Conservation (phyloP, 495 filamentous ascomycete genomes). For the Penicillium diatomitis region DNA sequence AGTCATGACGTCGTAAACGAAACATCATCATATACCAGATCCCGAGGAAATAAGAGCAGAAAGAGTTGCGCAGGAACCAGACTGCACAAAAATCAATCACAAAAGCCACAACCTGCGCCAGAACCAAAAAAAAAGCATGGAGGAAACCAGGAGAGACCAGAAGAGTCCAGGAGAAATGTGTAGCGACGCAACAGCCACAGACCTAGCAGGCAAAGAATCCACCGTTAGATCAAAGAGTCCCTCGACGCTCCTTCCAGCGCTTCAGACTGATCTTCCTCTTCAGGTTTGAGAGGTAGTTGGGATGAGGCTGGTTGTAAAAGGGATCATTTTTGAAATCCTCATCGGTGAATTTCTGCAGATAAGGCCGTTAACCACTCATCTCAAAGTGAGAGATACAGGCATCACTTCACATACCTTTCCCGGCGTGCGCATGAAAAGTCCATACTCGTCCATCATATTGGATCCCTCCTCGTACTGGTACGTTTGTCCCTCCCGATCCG, state of each 20-base stretch:
- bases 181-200: not conserved
- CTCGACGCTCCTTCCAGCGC: constrained; percentile 25
- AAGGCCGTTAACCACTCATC: not conserved
- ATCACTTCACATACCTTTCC: constrained; percentile 19
- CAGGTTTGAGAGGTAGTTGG: constrained; percentile 26
- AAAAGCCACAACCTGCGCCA: too few relatives aligned
- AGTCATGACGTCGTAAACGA: too few relatives aligned
- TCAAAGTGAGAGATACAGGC: not conserved
- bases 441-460: constrained; percentile 68
- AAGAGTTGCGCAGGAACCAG: too few relatives aligned
- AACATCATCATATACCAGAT: too few relatives aligned
- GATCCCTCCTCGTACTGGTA: constrained; percentile 80
- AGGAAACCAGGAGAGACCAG: too few relatives aligned
- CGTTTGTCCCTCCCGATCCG: constrained; percentile 53
- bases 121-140: too few relatives aligned
- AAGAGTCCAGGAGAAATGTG: not conserved
- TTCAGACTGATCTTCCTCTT: constrained; percentile 26
- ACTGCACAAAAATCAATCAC: too few relatives aligned
- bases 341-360: constrained; percentile 33
- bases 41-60: too few relatives aligned
- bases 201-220: not conserved
- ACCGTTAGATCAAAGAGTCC: constrained; percentile 9
- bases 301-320: constrained; percentile 30
- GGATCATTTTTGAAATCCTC: constrained; percentile 41
- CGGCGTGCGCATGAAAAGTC: constrained; percentile 28